Evolutionary conservation across 306 rosid species (phyloP), one percentile per base, ranked within the genome.

Genomic region (Macrotyloma uniflorum): DNA sequence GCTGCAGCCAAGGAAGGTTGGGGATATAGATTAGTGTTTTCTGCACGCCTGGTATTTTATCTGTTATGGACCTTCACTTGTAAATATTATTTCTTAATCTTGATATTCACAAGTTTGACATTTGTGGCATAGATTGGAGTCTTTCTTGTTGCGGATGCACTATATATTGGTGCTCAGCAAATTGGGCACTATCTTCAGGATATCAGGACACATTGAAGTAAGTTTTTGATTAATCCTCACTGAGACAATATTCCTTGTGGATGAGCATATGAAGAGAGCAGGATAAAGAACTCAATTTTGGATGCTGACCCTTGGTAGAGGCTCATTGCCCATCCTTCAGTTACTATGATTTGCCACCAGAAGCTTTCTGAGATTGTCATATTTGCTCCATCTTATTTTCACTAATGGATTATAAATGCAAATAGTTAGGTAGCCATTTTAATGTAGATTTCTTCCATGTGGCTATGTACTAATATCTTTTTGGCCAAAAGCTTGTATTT

Each of bases 1-100:
- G 90, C 85, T 40, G 97, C 91, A 58, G 91, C 97, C 57, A 95
- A 86, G 87, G 93, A 91, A 85, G 96, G 93, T 50, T 95, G 97
- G 97, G 87, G 89, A 75, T 95, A 93, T 82, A 87, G 93, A 85
- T 83, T 93, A 72, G 80, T 95, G 71, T 95, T 85, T 82, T 92
- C 98, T 30, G 98, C 91, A 6, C 97, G 96, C 57, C 90, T 95
- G 98, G 98, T 95, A 90, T 82, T 46, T 51, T 49, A 47, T 77
- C 59, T 35, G 24, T 53, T 67, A 32, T 30, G 45, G 65, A 45
- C 53, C 55, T 68, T 67, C 16, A 55, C 30, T 69, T 67, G 42
- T 30, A 72, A 35, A 32, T 73, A 59, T 40, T 8, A 28, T 57
- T 67, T 74, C 54, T 6, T 26, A 67, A 69, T 63, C 18, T 28